Conservation (phyloP, 805 yeast species). For the Schwanniomyces pseudopolymorphus region DNA sequence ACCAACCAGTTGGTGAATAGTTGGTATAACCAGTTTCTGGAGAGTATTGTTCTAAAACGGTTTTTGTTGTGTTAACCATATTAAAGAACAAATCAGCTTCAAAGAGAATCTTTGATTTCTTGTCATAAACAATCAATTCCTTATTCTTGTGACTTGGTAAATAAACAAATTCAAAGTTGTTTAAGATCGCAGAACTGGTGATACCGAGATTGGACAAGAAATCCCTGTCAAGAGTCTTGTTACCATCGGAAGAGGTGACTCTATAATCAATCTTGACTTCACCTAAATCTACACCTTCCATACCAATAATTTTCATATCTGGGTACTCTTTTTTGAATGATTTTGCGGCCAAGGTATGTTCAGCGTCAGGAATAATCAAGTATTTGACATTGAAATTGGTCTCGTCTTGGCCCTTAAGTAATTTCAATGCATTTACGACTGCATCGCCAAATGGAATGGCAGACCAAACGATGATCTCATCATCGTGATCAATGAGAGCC, state of each 20-base stretch:
- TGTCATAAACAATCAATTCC: constrained; percentile 55
- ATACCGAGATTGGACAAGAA: constrained; percentile 32
- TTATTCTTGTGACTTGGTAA: constrained; percentile 57
- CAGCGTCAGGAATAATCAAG: constrained; percentile 60
- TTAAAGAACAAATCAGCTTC: constrained; percentile 65
- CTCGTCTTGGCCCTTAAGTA: constrained; percentile 30
- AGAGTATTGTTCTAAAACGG: constrained; percentile 41
- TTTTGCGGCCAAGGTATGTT: constrained; percentile 63
- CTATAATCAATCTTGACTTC: constrained; percentile 41
- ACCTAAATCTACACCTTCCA: constrained; percentile 39
- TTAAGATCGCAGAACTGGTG: constrained; percentile 33
- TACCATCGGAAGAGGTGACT: constrained; percentile 33
- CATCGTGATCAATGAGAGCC: constrained; percentile 35
- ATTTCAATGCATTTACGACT: constrained; percentile 38
- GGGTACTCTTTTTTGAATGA: constrained; percentile 54
- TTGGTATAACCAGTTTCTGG: constrained; percentile 36
- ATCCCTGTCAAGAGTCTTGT: constrained; percentile 25
- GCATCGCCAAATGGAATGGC: constrained; percentile 55
- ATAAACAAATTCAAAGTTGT: constrained; percentile 54
- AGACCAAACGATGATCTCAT: constrained; percentile 49
- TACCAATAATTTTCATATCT: constrained; percentile 51
- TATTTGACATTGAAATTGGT: constrained; percentile 41
- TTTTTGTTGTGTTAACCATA: constrained; percentile 21
- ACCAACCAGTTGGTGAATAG: constrained; percentile 43
- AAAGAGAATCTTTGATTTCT: constrained; percentile 46